phyloP scores from a whole-genome alignment of 2,329 filamentous ascomycete species.

The Aspergillus latus region DNA sequence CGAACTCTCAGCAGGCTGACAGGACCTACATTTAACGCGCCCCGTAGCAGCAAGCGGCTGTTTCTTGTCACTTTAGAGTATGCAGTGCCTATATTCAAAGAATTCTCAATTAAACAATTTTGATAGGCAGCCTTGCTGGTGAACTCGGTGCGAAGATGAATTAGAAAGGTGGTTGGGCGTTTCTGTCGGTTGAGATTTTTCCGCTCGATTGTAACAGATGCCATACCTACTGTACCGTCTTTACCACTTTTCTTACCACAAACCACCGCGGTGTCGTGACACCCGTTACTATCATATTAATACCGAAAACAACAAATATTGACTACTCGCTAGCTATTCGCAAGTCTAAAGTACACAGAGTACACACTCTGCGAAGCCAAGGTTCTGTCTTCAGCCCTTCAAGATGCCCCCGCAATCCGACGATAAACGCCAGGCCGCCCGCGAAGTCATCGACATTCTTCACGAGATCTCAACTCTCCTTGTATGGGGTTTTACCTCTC shows the following conservation, averaged over 20 bases:
- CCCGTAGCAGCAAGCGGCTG: conserved; percentile 1
- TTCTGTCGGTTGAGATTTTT: too few species aligned
- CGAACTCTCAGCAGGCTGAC: conserved; percentile 12
- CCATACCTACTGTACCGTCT: too few species aligned
- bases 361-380: neutral
- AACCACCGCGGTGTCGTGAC: too few species aligned
- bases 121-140: too few species aligned
- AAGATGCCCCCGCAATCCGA: conserved; percentile 45
- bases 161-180: too few species aligned
- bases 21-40: conserved; percentile 25
- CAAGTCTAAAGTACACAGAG: neutral
- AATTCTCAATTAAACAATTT: too few species aligned
- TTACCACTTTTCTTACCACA: too few species aligned
- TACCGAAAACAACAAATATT: neutral
- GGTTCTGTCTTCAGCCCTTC: neutral
- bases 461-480: conserved; percentile 51
- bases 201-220: too few species aligned
- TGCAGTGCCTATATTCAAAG: too few species aligned
- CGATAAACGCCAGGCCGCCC: conserved; percentile 50
- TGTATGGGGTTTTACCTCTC: conserved; percentile 29
- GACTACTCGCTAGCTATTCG: neutral
- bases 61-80: neutral
- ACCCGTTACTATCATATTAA: too few species aligned
- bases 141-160: too few species aligned
- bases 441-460: conserved; percentile 53